phyloP scores from a whole-genome alignment of 305 asterid species.

The Fraxinus xanthoxyloides region DNA sequence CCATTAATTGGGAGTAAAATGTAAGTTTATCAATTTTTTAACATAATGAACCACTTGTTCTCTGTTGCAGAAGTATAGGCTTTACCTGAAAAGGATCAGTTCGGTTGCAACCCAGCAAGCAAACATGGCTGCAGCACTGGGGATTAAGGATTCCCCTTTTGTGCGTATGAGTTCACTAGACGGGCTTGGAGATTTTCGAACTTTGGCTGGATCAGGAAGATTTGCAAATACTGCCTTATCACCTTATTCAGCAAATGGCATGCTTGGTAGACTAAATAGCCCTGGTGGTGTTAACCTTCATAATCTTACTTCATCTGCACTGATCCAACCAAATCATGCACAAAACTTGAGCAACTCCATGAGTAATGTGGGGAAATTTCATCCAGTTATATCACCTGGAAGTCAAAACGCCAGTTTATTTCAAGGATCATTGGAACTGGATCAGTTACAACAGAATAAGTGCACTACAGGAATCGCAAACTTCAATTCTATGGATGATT shows the following conservation, averaged over 20 bases:
- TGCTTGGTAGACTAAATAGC: constrained; percentile 57
- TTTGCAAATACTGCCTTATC: constrained; percentile 43
- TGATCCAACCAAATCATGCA: constrained; percentile 50
- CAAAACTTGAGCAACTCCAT: constrained; percentile 36
- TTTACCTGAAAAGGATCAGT: constrained; percentile 74
- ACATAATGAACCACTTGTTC: not conserved
- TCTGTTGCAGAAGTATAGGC: constrained; percentile 75
- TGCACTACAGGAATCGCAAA: constrained; percentile 18
- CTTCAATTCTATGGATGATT: constrained; percentile 38
- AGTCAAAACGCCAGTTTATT: constrained; percentile 31
- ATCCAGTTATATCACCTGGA: constrained; percentile 25
- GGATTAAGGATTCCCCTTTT: constrained; percentile 70
- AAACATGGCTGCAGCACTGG: constrained; percentile 74
- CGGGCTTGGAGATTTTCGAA: constrained; percentile 63
- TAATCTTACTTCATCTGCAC: constrained; percentile 39
- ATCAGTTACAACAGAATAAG: constrained; percentile 37
- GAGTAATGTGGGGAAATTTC: constrained; percentile 29
- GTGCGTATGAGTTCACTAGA: constrained; percentile 61
- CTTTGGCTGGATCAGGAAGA: constrained; percentile 55
- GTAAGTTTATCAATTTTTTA: not conserved
- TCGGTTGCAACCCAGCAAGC: constrained; percentile 68
- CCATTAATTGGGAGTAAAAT: not conserved
- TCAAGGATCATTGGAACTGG: constrained; percentile 43
- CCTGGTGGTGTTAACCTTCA: constrained; percentile 48
- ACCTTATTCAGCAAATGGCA: constrained; percentile 33